A percentile compares a stretch with the other conserved stretches of the same genome.
Evolutionary conservation across 2,329 filamentous ascomycete species (phyloP).

Genomic region (Fusarium torulosum): DNA sequence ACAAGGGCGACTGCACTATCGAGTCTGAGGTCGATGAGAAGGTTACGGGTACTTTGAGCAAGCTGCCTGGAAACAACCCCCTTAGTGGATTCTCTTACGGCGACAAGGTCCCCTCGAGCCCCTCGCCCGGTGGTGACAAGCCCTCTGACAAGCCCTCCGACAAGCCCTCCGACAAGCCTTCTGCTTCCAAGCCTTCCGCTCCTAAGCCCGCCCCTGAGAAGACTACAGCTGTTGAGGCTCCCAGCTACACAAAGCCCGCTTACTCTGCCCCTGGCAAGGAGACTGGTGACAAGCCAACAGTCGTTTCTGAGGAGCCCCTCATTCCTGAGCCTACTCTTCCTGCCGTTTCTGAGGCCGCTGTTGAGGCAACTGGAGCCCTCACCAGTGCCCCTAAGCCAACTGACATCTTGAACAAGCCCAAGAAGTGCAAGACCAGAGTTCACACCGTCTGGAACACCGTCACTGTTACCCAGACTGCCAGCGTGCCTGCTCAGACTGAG

Average conservation of each 20-base stretch:
- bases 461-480: constrained; percentile 56
- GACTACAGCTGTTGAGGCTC: constrained; percentile 21
- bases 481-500: constrained; percentile 36
- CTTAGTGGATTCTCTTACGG: constrained; percentile 66
- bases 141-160: constrained; percentile 24
- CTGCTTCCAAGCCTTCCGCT: constrained; percentile 21
- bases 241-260: constrained; percentile 26
- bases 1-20: constrained; percentile 65
- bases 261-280: neutral
- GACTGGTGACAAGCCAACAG: constrained; percentile 10
- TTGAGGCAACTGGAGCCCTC: constrained; percentile 23
- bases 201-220: constrained; percentile 27
- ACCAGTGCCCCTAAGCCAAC: constrained; percentile 35
- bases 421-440: constrained; percentile 48
- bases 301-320: constrained; percentile 11
- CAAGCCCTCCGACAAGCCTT: constrained; percentile 18
- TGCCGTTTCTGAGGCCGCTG: constrained; percentile 36
- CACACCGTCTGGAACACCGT: constrained; percentile 61
- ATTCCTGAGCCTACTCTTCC: constrained; percentile 20
- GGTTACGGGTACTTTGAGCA: constrained; percentile 58
- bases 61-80: constrained; percentile 68
- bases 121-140: constrained; percentile 22
- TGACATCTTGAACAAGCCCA: constrained; percentile 35
- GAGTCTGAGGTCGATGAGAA: constrained; percentile 60
- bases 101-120: constrained; percentile 24